A percentile compares a stretch with the other conserved stretches of the same genome.
These are phyloP conservation scores for Xylariaceae sp. DNA, from an alignment of 2,329 filamentous ascomycete species.

Conservation along the genomic window DNA sequence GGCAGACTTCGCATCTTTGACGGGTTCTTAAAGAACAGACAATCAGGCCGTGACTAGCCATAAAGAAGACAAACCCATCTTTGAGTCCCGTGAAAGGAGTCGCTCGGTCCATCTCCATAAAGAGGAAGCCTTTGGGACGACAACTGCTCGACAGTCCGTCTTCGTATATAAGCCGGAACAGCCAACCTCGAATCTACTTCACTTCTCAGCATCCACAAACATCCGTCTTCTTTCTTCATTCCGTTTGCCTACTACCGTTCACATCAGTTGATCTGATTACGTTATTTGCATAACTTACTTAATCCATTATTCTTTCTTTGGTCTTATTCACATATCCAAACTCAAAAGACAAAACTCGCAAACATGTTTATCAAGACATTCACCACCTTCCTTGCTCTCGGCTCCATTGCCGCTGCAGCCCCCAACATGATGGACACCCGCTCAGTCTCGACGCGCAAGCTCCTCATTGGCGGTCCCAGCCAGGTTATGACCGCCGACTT, in stretches of 20 bases:
- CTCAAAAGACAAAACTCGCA: not conserved
- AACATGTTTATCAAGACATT: slow-evolving; percentile 14
- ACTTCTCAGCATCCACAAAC: not conserved
- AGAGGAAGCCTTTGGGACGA: not conserved
- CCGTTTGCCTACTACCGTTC: not conserved
- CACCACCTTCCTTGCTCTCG: slow-evolving; percentile 25
- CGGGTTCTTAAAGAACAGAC: not conserved
- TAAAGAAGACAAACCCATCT: not conserved
- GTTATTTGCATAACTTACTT: not conserved
- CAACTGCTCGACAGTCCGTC: too few relatives aligned
- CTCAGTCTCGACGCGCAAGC: slow-evolving; percentile 21
- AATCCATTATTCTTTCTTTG: not conserved
- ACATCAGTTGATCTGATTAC: not conserved
- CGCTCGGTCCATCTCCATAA: not conserved
- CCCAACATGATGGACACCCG: slow-evolving; percentile 17
- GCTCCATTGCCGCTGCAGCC: slow-evolving; percentile 24
- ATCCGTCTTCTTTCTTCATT: not conserved
- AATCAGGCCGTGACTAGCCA: not conserved
- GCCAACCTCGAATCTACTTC: not conserved
- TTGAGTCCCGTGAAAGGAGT: not conserved
- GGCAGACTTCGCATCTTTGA: not conserved
- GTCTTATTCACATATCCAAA: not conserved
- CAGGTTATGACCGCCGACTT: slow-evolving; percentile 40
- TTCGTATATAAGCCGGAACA: not conserved
- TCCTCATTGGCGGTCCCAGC: slow-evolving; percentile 40